A percentile compares a stretch with the other conserved stretches of the same genome.
Evolutionary conservation across 2,329 filamentous ascomycete species (phyloP).

Genomic region (Paracamarosporium sp.): DNA sequence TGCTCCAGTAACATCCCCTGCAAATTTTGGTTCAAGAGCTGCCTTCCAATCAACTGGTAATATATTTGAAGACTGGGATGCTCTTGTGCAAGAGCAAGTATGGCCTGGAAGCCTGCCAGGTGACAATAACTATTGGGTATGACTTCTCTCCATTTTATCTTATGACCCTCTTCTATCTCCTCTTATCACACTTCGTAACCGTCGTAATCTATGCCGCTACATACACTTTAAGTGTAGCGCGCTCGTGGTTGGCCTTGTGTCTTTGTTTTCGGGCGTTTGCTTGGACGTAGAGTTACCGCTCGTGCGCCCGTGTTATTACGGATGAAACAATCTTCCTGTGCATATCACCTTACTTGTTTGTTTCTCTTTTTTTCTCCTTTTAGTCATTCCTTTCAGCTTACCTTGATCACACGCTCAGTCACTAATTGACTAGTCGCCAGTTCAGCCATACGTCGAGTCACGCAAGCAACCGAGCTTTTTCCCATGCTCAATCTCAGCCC

Average conservation of each 20-base stretch:
- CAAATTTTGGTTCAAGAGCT: slow-evolving; percentile 1
- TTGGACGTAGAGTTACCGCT: not conserved
- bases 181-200: not conserved
- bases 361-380: not conserved
- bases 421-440: slow-evolving; percentile 10
- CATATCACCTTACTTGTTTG: not conserved
- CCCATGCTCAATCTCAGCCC: slow-evolving; percentile 8
- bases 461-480: not conserved
- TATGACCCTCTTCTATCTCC: not conserved
- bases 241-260: not conserved
- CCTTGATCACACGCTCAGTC: not conserved
- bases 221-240: not conserved
- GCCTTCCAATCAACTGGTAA: slow-evolving; percentile 20
- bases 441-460: slow-evolving; percentile 2
- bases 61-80: slow-evolving; percentile 25
- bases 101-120: slow-evolving; percentile 16
- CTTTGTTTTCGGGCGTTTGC: not conserved
- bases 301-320: not conserved
- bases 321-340: not conserved
- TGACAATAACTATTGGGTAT: slow-evolving; percentile 27
- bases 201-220: not conserved
- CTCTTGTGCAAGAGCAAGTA: slow-evolving; percentile 23
- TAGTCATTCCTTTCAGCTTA: not conserved
- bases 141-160: slow-evolving; percentile 11
- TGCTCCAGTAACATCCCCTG: slow-evolving; percentile 7